Percentiles rank a stretch among this genome's conserved stretches.
These are phyloP conservation scores for Candolleomyces efflorescens DNA, from an alignment of 768 basidiomycete species.

Conservation along the genomic window DNA sequence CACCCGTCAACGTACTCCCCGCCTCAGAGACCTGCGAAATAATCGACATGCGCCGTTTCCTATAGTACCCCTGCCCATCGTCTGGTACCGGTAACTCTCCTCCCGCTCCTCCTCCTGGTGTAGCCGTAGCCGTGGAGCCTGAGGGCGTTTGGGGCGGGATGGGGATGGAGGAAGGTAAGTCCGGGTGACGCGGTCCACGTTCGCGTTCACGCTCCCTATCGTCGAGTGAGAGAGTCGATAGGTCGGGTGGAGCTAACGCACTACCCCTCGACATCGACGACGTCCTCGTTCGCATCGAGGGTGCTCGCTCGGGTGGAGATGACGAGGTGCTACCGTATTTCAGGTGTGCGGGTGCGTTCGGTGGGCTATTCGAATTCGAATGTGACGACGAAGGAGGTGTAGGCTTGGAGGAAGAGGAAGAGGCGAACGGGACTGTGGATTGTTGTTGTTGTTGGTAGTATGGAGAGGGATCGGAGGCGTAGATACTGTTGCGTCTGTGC, in stretches of 20 bases:
- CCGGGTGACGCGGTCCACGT: neutral
- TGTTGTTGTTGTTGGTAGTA: neutral
- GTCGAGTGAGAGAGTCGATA: too few species aligned
- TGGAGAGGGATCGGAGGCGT: neutral
- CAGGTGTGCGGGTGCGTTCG: neutral
- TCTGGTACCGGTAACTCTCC: too few species aligned
- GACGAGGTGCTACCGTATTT: neutral
- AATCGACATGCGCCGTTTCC: neutral
- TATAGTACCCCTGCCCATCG: neutral
- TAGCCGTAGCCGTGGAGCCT: neutral
- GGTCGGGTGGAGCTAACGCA: neutral
- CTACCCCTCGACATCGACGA: neutral
- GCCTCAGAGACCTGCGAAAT: neutral
- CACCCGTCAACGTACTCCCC: neutral
- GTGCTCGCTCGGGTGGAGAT: neutral
- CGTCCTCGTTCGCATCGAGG: neutral
- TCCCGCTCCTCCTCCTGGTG: too few species aligned
- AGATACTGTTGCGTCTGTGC: neutral
- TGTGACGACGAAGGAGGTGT: neutral
- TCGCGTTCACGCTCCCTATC: neutral
- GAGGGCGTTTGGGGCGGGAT: neutral
- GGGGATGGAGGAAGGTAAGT: neutral
- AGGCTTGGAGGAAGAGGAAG: neutral
- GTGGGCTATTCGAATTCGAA: neutral
- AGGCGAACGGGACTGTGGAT: neutral